A percentile compares a stretch with the other conserved stretches of the same genome.
Conservation (phyloP, 352 stramenopile species). For the Phytophthora multivora region DNA sequence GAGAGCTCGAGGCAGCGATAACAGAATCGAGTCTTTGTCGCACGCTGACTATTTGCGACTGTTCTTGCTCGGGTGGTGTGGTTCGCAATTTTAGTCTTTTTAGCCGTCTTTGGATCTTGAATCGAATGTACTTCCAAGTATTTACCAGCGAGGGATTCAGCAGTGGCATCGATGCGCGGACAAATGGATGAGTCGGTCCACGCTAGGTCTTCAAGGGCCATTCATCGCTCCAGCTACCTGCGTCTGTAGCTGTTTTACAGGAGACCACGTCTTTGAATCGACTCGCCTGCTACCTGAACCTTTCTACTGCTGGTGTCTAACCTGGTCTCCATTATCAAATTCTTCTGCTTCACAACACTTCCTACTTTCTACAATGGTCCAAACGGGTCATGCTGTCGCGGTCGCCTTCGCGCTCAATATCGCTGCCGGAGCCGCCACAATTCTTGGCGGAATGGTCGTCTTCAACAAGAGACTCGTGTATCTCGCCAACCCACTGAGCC, state of each 20-base stretch:
- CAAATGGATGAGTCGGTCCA: not conserved
- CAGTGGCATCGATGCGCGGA: constrained; percentile 12
- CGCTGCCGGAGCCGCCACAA: constrained; percentile 36
- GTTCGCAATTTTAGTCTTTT: constrained; percentile 8
- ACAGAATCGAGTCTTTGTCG: constrained; percentile 10
- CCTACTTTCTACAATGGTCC: constrained; percentile 28
- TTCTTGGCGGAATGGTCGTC: constrained; percentile 53
- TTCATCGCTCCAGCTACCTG: constrained; percentile 4
- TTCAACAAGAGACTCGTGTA: constrained; percentile 52
- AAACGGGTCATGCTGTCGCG: constrained; percentile 36
- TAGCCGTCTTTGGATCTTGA: not conserved
- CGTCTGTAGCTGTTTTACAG: constrained; percentile 5
- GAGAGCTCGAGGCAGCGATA: not conserved
- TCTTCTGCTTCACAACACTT: not conserved
- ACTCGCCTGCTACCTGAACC: not conserved
- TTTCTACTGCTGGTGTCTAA: too few species aligned
- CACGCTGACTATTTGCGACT: constrained; percentile 1
- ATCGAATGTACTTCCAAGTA: not conserved
- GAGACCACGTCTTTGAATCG: constrained; percentile 15
- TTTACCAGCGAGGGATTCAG: constrained; percentile 2
- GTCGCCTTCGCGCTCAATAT: constrained; percentile 11
- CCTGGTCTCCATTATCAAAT: constrained; percentile 20
- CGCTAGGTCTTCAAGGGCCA: constrained; percentile 1
- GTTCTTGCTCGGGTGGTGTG: not conserved
- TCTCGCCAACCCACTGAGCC: constrained; percentile 45